Evolutionary conservation across 805 yeast genomes (phyloP).

Genomic region (Tetrapisispora namnaoensis): DNA sequence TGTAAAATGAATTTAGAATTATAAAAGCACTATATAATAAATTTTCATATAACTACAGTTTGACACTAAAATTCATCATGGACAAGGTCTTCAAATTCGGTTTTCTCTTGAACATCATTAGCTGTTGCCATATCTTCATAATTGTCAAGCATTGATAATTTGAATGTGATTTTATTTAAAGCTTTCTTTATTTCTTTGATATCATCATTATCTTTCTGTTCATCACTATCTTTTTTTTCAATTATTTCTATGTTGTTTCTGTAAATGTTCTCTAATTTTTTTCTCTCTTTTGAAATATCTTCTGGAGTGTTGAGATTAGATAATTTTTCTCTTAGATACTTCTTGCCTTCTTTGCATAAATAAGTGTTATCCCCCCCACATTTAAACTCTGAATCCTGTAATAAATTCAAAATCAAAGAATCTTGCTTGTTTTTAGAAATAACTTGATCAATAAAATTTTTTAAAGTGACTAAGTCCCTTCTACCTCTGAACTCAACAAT

Average conservation of each 20-base stretch:
- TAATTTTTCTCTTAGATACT: constrained; percentile 4
- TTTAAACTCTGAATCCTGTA: constrained; percentile 28
- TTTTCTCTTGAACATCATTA: not conserved
- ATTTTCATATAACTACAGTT: not conserved
- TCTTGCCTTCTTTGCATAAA: constrained; percentile 13
- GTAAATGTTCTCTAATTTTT: constrained; percentile 20
- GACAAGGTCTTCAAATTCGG: not conserved
- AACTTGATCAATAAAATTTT: constrained; percentile 39
- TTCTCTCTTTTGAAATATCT: constrained; percentile 24
- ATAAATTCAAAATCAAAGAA: constrained; percentile 10
- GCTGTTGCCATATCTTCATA: constrained; percentile 1
- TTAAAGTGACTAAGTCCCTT: constrained; percentile 39
- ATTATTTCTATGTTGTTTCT: constrained; percentile 9
- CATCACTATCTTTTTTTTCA: constrained; percentile 10
- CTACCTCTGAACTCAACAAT: constrained; percentile 50
- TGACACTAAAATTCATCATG: constrained; percentile 2
- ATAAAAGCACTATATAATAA: no score
- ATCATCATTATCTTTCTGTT: constrained; percentile 18
- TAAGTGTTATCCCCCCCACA: constrained; percentile 5
- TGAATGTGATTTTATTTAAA: constrained; percentile 13
- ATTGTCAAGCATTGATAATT: constrained; percentile 11
- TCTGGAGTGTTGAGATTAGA: constrained; percentile 32
- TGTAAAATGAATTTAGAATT: not conserved
- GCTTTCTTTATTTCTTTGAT: constrained; percentile 16
- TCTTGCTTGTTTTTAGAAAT: constrained; percentile 10